Percentiles rank a stretch among this genome's conserved stretches.
These are phyloP conservation scores for Albizia julibrissin DNA, from an alignment of 306 rosid species.

Conservation along the genomic window DNA sequence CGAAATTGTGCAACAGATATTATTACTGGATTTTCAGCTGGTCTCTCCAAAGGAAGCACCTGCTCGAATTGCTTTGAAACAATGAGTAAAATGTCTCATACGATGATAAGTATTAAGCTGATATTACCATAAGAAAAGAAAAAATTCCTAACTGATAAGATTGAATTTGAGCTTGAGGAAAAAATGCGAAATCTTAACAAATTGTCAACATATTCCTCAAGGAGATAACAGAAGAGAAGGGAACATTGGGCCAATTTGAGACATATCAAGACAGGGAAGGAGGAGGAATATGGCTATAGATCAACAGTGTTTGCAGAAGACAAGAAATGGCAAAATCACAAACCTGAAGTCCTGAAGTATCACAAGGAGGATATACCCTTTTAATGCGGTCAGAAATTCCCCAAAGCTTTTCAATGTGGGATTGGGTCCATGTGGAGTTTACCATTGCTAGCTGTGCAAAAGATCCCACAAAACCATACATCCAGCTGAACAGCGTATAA, in stretches of 20 bases:
- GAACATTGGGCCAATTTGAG: background rate
- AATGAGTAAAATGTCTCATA: slow-evolving; percentile 12
- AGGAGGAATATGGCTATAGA: slow-evolving; percentile 3
- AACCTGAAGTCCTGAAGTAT: slow-evolving; percentile 92
- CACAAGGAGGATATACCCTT: slow-evolving; percentile 95
- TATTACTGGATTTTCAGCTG: slow-evolving; percentile 50
- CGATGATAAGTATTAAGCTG: background rate
- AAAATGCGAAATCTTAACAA: background rate
- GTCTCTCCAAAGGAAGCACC: slow-evolving; percentile 87
- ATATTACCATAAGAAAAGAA: background rate
- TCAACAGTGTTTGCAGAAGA: slow-evolving; percentile 5
- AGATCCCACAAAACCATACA: slow-evolving; percentile 84
- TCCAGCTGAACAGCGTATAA: slow-evolving; percentile 73
- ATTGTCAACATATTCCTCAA: background rate
- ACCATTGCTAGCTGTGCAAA: slow-evolving; percentile 95
- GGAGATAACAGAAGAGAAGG: slow-evolving; percentile 4
- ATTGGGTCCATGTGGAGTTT: slow-evolving; percentile 92
- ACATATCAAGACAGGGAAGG: background rate
- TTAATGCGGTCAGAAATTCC: slow-evolving; percentile 64
- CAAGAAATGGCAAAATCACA: slow-evolving; percentile 29
- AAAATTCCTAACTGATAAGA: background rate
- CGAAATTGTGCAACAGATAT: slow-evolving; percentile 97
- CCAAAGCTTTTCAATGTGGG: slow-evolving; percentile 87
- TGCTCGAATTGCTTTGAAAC: slow-evolving; percentile 38
- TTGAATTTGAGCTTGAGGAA: slow-evolving; percentile 4